Base-by-base conservation (phyloP, 176 grass and related monocot genomes). In the barley (Hordeum vulgare) region DNA sequence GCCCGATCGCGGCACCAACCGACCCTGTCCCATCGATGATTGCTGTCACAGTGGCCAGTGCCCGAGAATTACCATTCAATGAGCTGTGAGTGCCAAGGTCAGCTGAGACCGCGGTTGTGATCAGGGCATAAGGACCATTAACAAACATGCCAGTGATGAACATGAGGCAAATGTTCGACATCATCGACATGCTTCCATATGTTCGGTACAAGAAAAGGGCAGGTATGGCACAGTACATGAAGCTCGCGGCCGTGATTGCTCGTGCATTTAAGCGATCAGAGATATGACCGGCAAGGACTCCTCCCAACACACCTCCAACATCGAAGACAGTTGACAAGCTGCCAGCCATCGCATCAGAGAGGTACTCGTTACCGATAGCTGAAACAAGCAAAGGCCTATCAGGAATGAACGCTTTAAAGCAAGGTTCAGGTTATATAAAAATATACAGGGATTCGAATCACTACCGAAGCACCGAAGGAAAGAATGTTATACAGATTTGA, bases 21-120 rank as follows among this genome's bases (percentile, higher is more conserved):
- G 94, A 96, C 11, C 94, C 94, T 2, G 94, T 93, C 69, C 94
- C 94, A 12, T 96, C 94, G 28, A 96, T 96, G 86, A 93, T 96
- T 20, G 94, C 90, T 35, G 94, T 96, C 26, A 96, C 94, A 33
- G 94, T 96, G 31, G 94, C 90, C 66, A 96, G 71, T 24, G 94
- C 94, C 11, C 88, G 80, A 17, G 94, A 93, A 77, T 93, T 88
- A 37, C 94, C 94, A 36, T 81, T 92, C 74, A 93, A 54, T 0
- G 94, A 93, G 76, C 87, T 88, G 23, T 96, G 94, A 15, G 94
- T 96, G 40, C 94, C 94, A 79, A 96, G 91, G 25, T 96, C 94
- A 64, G 94, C 90, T 44, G 94, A 96, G 17, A 96, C 90, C 7
- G 94, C 94, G 51, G 94, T 96, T 53, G 94, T 96, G 73, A 96